Evolutionary conservation across 345 rosid genomes (phyloP).

Genomic region (Melaleuca quinquenervia): DNA sequence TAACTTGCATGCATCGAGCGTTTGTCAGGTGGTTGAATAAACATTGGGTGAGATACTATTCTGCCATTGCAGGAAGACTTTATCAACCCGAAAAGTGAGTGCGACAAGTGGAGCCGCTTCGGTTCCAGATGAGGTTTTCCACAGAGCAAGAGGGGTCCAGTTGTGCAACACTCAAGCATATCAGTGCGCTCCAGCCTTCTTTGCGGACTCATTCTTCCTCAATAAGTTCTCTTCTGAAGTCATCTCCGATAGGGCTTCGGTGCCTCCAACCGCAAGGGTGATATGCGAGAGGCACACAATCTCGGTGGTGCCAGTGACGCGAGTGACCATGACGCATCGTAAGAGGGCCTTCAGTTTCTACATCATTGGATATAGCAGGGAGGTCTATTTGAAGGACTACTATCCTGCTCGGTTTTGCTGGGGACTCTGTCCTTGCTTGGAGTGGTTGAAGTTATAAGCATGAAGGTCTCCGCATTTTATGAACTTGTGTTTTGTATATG

Average conservation of each 20-base stretch:
- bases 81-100: slow-evolving; percentile 70
- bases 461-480: neutral
- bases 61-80: slow-evolving; percentile 49
- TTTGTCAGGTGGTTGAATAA: neutral
- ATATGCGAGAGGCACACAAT: slow-evolving; percentile 86
- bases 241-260: slow-evolving; percentile 60
- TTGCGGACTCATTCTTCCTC: slow-evolving; percentile 86
- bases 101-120: slow-evolving; percentile 92
- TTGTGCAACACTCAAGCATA: slow-evolving; percentile 90
- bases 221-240: slow-evolving; percentile 86
- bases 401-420: slow-evolving; percentile 85
- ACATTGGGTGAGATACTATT: neutral
- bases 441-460: slow-evolving; percentile 61
- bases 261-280: slow-evolving; percentile 63
- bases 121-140: slow-evolving; percentile 87
- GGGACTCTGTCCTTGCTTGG: slow-evolving; percentile 93
- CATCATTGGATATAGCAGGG: slow-evolving; percentile 74
- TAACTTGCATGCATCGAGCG: neutral
- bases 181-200: slow-evolving; percentile 83
- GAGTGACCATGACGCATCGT: slow-evolving; percentile 76
- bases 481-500: neutral
- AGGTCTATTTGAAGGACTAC: slow-evolving; percentile 83
- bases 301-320: slow-evolving; percentile 86
- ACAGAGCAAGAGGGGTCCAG: slow-evolving; percentile 87
- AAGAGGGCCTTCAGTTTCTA: slow-evolving; percentile 72